Evolutionary conservation across 768 basidiomycete genomes (phyloP).

Genomic region (Collybia mongolica): DNA sequence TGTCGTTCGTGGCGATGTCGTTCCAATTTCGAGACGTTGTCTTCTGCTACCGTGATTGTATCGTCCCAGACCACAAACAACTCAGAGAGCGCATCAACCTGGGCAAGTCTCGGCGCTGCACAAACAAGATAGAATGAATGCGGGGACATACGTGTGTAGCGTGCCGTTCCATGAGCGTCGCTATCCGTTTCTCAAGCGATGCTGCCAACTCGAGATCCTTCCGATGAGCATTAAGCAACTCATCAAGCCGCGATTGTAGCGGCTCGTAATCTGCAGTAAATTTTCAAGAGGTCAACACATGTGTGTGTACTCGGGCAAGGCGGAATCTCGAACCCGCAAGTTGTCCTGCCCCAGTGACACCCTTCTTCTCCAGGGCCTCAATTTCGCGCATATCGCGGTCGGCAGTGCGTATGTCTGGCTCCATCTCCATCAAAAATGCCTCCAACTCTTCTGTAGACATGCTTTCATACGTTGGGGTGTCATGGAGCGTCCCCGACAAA

Average conservation of each 20-base stretch:
- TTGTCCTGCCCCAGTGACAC: constrained; percentile 71
- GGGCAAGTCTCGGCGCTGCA: not conserved
- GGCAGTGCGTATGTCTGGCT: constrained; percentile 78
- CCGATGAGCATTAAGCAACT: constrained; percentile 54
- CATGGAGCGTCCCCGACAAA: constrained; percentile 58
- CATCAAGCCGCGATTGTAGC: constrained; percentile 66
- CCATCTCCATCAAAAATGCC: constrained; percentile 74
- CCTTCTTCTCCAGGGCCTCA: constrained; percentile 64
- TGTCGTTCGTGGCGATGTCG: constrained; percentile 57
- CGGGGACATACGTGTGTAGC: constrained; percentile 57
- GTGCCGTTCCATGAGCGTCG: constrained; percentile 64
- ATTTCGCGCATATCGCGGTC: constrained; percentile 84
- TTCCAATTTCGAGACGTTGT: constrained; percentile 55
- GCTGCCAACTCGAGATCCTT: constrained; percentile 58
- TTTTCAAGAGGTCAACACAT: not conserved
- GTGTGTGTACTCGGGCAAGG: too few relatives aligned
- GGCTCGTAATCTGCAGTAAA: constrained; percentile 52
- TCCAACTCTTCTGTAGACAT: constrained; percentile 72
- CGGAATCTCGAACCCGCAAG: constrained; percentile 47
- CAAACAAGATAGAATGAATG: not conserved
- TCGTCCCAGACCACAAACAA: constrained; percentile 88
- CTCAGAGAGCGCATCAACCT: constrained; percentile 83
- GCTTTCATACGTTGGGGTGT: constrained; percentile 49
- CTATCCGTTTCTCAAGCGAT: constrained; percentile 65
- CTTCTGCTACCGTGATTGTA: constrained; percentile 64